Percentiles rank a stretch among this genome's conserved stretches.
Evolutionary conservation across 257 asterid species (phyloP).

Genomic region (Nemophila menziesii): DNA sequence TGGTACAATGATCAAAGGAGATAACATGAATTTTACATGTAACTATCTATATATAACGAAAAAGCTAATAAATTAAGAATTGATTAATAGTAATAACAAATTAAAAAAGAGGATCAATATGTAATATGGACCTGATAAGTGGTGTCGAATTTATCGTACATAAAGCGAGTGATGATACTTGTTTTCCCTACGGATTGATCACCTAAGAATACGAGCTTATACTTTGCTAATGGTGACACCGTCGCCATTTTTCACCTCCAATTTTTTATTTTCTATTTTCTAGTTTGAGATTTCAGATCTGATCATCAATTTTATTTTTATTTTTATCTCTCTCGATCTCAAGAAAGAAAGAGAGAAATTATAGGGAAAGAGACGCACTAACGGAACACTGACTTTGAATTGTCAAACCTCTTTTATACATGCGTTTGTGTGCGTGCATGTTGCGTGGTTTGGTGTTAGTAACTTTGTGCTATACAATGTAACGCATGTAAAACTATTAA

Average conservation of each 20-base stretch:
- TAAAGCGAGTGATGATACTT: conserved; percentile 77
- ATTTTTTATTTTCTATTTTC: too few species aligned
- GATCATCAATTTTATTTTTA: conserved; percentile 14
- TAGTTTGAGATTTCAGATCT: conserved; percentile 2
- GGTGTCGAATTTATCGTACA: conserved; percentile 74
- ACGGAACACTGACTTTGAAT: conserved; percentile 12
- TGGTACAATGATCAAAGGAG: background rate
- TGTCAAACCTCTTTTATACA: background rate
- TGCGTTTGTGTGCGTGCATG: background rate
- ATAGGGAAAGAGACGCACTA: conserved; percentile 6
- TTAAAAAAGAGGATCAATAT: background rate
- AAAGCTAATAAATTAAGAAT: too few species aligned
- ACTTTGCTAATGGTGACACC: conserved; percentile 75
- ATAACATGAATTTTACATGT: background rate
- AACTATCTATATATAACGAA: too few species aligned
- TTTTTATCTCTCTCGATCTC: conserved; percentile 5
- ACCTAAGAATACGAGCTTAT: conserved; percentile 65
- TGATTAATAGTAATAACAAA: too few species aligned
- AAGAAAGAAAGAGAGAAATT: conserved; percentile 3
- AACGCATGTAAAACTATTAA: too few species aligned
- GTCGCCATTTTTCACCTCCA: conserved; percentile 36
- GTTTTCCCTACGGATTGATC: conserved; percentile 78
- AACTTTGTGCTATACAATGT: too few species aligned
- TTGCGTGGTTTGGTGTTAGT: too few species aligned
- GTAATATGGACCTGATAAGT: conserved; percentile 48